These are phyloP conservation scores for Leccinellum luteum DNA, from an alignment of 768 basidiomycete genomes.

Conservation along the genomic window DNA sequence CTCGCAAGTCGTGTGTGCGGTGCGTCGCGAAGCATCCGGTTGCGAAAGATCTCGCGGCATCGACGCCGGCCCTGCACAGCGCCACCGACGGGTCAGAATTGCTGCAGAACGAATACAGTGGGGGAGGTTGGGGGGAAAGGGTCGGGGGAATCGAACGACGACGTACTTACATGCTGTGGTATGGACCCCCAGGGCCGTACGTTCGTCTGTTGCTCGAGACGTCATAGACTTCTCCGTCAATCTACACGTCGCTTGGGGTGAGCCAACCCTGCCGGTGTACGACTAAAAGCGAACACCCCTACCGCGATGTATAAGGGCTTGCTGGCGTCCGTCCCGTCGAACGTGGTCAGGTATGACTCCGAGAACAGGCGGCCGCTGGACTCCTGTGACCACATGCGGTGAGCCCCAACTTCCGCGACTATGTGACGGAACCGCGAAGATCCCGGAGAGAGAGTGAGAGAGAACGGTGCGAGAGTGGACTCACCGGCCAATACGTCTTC, in stretches of 20 bases:
- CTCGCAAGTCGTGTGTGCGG: slow-evolving; percentile 88
- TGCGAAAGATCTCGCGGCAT: slow-evolving; percentile 89
- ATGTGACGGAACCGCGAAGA: neutral
- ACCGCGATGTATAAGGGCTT: slow-evolving; percentile 85
- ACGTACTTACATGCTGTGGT: slow-evolving; percentile 58
- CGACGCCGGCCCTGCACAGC: slow-evolving; percentile 66
- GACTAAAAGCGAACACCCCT: slow-evolving; percentile 28
- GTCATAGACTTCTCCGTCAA: slow-evolving; percentile 92
- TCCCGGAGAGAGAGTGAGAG: neutral
- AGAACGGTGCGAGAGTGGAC: neutral
- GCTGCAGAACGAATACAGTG: slow-evolving; percentile 14
- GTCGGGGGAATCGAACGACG: neutral
- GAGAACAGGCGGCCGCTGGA: slow-evolving; percentile 70
- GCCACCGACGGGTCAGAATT: slow-evolving; percentile 20
- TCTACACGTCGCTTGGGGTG: slow-evolving; percentile 43
- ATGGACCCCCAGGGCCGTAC: slow-evolving; percentile 89
- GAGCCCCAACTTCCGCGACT: neutral
- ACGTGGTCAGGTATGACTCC: slow-evolving; percentile 60
- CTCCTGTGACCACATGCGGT: slow-evolving; percentile 32
- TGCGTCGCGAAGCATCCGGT: slow-evolving; percentile 94
- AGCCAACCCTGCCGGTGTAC: neutral
- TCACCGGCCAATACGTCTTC: slow-evolving; percentile 66
- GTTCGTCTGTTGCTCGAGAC: slow-evolving; percentile 71
- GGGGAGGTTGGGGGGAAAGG: neutral
- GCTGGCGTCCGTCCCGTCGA: slow-evolving; percentile 63